phyloP scores from a whole-genome alignment of 2,329 filamentous ascomycete genomes.

The Neurospora sp. region DNA sequence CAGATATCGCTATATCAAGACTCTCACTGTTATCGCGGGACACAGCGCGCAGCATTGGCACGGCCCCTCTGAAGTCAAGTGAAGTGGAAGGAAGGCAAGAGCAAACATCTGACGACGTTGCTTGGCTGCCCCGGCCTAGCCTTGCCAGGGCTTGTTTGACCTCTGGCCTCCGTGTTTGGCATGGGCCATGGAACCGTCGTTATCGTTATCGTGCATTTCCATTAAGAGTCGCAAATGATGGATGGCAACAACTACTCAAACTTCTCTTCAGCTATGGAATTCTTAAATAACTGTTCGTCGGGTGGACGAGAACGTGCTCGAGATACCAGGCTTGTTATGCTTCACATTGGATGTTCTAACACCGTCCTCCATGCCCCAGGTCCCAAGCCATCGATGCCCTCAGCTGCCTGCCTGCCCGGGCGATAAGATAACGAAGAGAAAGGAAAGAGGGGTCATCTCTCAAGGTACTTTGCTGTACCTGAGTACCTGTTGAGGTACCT shows the following conservation, averaged over 20 bases:
- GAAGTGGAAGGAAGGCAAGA: background rate
- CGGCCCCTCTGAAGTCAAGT: background rate
- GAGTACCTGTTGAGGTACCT: background rate
- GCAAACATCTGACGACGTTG: background rate
- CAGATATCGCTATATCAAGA: background rate
- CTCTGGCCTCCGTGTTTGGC: background rate
- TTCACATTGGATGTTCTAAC: background rate
- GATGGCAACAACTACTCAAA: background rate
- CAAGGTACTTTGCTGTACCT: background rate
- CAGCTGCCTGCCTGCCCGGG: background rate
- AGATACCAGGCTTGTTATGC: background rate
- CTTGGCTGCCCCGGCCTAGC: background rate
- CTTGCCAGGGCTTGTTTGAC: background rate
- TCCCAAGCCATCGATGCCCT: background rate
- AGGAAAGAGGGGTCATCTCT: background rate
- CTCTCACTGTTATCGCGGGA: background rate
- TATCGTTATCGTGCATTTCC: background rate
- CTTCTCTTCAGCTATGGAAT: too few relatives aligned
- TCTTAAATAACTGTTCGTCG: background rate
- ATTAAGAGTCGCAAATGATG: background rate
- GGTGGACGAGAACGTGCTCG: background rate
- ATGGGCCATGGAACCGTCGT: background rate
- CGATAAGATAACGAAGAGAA: background rate
- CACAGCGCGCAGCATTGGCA: background rate
- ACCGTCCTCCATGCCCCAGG: background rate